Base-by-base conservation (phyloP, 202 grass and related monocot species). In the Hordeum pubiflorum region DNA sequence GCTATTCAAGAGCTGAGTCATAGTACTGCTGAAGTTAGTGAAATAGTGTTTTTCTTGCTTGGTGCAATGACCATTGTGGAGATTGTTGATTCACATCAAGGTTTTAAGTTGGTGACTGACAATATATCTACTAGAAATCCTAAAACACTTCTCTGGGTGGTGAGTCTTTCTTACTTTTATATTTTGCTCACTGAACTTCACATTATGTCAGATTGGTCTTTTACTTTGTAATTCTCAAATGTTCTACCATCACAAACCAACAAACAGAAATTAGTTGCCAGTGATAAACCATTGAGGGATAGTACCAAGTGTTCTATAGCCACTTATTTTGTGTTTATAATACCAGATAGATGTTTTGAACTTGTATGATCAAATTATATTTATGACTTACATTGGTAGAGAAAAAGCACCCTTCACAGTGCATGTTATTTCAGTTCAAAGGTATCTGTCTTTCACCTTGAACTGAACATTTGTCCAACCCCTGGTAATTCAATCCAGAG, bases 1-100 rank as follows among this genome's bases (percentile, higher is more conserved):
- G 95, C 95, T 86, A 69, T 93, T 84, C 77, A 89, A 86, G 95
- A 98, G 74, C 75, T 98, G 80, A 94, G 82, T 14, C 87, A 80
- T 7, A 71, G 84, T 86, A 92, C 89, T 39, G 58, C 65, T 78
- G 95, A 94, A 94, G 95, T 94, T 75, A 98, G 95, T 92, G 90
- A 98, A 86, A 94, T 98, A 77, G 95, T 98, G 0, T 98, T 94
- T 79, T 98, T 98, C 88, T 92, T 98, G 86, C 88, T 98, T 82
- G 95, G 92, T 86, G 90, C 95, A 85, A 98, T 98, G 95, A 93
- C 95, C 11, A 89, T 94, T 82, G 95, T 98, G 57, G 95, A 98
- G 77, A 94, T 94, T 92, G 88, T 98, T 79, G 95, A 94, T 94
- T 92, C 95, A 69, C 95, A 98, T 88, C 92, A 94, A 89, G 92